These are phyloP conservation scores for Chrysosporium keratinophilum DNA, from an alignment of 2,329 filamentous ascomycete species.

Conservation along the genomic window DNA sequence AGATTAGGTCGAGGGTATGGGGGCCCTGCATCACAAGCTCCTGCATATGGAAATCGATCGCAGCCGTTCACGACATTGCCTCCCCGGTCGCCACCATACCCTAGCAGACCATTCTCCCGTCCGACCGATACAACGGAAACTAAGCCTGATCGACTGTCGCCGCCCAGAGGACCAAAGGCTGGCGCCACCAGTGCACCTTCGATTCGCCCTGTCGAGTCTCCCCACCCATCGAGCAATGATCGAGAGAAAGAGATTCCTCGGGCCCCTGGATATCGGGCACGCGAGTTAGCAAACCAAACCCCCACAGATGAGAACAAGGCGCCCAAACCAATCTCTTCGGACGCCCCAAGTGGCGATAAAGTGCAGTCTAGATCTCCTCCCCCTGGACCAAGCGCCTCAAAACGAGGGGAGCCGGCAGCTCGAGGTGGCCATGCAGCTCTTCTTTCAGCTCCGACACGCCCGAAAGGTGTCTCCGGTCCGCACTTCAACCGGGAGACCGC, in stretches of 20 bases:
- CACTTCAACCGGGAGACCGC: conserved; percentile 14
- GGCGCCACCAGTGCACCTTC: conserved; percentile 9
- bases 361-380: conserved; percentile 25
- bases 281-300: neutral
- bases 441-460: conserved; percentile 40
- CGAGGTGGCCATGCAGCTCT: conserved; percentile 33
- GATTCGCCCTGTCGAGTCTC: conserved; percentile 15
- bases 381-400: conserved; percentile 31
- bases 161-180: conserved; percentile 14
- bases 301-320: conserved; percentile 2
- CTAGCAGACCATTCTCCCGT: conserved; percentile 15
- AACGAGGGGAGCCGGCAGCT: conserved; percentile 27
- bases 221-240: conserved; percentile 12
- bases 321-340: conserved; percentile 11
- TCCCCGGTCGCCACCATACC: conserved; percentile 14
- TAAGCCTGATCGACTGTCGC: conserved; percentile 8
- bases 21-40: conserved; percentile 25
- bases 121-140: neutral
- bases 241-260: conserved; percentile 12
- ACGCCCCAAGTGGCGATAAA: conserved; percentile 24
- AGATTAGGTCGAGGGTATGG: conserved; percentile 18
- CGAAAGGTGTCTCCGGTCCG: conserved; percentile 32
- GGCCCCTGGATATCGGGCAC: neutral
- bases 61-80: conserved; percentile 10
- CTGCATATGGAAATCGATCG: conserved; percentile 14